Conservation (phyloP, 2,329 filamentous ascomycete species). For the Aspergillus ruber region DNA sequence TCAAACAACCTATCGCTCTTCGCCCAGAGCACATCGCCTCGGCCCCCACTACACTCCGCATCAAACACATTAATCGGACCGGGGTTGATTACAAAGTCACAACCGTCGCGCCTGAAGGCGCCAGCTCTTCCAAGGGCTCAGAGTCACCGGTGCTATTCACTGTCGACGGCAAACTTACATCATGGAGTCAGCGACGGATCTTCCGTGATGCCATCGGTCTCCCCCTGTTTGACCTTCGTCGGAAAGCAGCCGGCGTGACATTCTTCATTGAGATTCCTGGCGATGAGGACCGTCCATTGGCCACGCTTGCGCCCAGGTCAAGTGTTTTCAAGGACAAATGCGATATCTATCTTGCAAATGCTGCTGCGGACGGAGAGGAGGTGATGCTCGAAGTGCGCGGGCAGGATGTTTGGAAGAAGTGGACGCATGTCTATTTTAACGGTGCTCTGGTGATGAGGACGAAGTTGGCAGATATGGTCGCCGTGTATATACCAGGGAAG, state of each 20-base stretch:
- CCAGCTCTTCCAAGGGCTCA: neutral
- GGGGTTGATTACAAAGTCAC: slow-evolving; percentile 4
- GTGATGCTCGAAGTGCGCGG: slow-evolving; percentile 9
- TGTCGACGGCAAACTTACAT: slow-evolving; percentile 7
- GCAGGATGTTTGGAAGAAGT: slow-evolving; percentile 14
- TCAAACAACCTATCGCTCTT: slow-evolving; percentile 8
- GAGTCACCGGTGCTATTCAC: slow-evolving; percentile 4
- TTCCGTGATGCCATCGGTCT: slow-evolving; percentile 14
- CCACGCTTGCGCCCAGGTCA: slow-evolving; percentile 8
- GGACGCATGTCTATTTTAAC: slow-evolving; percentile 11
- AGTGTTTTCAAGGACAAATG: slow-evolving; percentile 14
- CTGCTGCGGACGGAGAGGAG: slow-evolving; percentile 6
- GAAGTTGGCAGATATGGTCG: slow-evolving; percentile 9
- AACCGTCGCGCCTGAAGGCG: neutral
- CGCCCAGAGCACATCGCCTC: slow-evolving; percentile 6
- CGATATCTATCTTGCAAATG: slow-evolving; percentile 12
- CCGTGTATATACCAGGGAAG: slow-evolving; percentile 11
- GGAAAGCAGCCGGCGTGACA: slow-evolving; percentile 11
- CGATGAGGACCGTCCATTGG: slow-evolving; percentile 4
- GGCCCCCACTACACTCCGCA: slow-evolving; percentile 1
- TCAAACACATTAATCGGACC: slow-evolving; percentile 2
- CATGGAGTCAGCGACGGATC: slow-evolving; percentile 7
- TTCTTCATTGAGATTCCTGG: slow-evolving; percentile 15
- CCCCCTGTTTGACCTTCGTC: slow-evolving; percentile 14
- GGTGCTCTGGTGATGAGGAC: slow-evolving; percentile 12